Conservation (phyloP, 2,329 filamentous ascomycete species). For the Exophiala xenobiotica region DNA sequence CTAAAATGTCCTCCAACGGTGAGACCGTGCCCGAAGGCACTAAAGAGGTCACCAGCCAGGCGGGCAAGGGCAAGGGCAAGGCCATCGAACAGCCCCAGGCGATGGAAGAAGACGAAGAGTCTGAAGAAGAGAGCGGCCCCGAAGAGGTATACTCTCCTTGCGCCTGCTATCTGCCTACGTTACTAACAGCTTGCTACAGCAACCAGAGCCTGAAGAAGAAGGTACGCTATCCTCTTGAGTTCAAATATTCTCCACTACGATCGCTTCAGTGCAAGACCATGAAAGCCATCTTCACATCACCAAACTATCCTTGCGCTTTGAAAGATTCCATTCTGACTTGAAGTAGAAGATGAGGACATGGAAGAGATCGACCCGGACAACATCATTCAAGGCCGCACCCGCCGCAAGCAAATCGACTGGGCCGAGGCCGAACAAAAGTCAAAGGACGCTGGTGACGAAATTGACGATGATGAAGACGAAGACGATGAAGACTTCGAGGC, state of each 20-base stretch:
- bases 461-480: constrained; percentile 63
- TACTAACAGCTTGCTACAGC: constrained; percentile 16
- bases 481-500: constrained; percentile 40
- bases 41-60: constrained; percentile 34
- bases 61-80: constrained; percentile 83
- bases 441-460: constrained; percentile 71
- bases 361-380: constrained; percentile 89
- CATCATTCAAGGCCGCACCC: constrained; percentile 87
- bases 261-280: too few species aligned
- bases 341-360: constrained; percentile 72
- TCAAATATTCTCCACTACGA: too few species aligned
- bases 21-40: constrained; percentile 23
- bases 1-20: constrained; percentile 31
- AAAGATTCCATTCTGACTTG: constrained; percentile 16
- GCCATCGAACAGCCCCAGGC: constrained; percentile 56
- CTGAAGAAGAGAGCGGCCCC: constrained; percentile 66
- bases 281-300: too few species aligned
- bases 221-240: too few species aligned
- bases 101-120: constrained; percentile 70
- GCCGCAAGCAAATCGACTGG: constrained; percentile 89
- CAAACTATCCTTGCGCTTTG: background rate
- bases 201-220: constrained; percentile 24
- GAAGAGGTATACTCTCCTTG: constrained; percentile 41
- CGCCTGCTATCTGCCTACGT: background rate
- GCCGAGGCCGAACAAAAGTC: constrained; percentile 82